phyloP scores from a whole-genome alignment of 2,329 filamentous ascomycete species.

The Colletotrichum graminicola region DNA sequence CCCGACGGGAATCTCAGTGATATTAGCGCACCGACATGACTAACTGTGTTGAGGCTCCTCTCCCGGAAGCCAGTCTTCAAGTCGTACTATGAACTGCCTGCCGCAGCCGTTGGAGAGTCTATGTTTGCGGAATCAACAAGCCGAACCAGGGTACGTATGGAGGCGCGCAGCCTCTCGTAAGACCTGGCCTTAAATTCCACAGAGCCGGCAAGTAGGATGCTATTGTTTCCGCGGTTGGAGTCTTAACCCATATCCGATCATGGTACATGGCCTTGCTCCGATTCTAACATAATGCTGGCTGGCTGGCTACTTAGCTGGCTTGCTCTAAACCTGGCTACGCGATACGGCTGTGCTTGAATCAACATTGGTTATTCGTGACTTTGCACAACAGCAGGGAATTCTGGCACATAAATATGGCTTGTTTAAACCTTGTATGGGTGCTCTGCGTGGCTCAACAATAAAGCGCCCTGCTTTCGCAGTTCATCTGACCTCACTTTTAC shows the following conservation, averaged over 20 bases:
- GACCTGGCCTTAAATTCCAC: not conserved
- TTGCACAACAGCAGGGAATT: not conserved
- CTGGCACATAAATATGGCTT: not conserved
- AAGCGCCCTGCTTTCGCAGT: constrained; percentile 30
- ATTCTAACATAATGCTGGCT: not conserved
- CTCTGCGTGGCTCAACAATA: not conserved
- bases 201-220: not conserved
- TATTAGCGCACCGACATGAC: not conserved
- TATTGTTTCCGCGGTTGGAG: too few species aligned
- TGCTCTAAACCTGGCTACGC: too few species aligned
- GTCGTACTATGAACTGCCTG: not conserved
- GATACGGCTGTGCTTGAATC: not conserved
- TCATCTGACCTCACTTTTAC: constrained; percentile 38
- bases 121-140: not conserved
- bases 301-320: not conserved
- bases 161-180: not conserved
- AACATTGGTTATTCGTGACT: not conserved
- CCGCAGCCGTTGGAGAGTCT: not conserved
- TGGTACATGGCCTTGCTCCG: not conserved
- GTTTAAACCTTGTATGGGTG: not conserved
- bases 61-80: not conserved
- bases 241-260: too few species aligned
- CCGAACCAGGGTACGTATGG: too few species aligned
- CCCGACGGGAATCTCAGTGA: not conserved
- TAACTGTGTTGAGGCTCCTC: not conserved